Base-by-base conservation (phyloP, 768 basidiomycete species). In the Lentinula sp. region DNA sequence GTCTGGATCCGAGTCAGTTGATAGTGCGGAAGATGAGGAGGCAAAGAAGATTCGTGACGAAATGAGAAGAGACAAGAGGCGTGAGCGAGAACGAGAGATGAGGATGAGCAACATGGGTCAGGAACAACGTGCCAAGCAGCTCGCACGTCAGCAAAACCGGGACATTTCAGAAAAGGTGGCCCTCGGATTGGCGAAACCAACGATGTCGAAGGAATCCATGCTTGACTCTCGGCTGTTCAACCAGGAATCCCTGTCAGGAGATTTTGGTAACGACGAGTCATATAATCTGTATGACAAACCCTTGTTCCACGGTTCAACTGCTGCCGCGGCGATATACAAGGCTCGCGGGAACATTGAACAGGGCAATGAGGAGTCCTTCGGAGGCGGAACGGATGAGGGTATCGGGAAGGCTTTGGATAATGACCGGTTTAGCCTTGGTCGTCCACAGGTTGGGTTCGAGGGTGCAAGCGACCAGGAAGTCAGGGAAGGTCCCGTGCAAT, bases 111-210 rank as follows among this genome's bases (percentile, higher is more conserved):
- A 98, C 70, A 99, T 99, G 97, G 97, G 97, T 28, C 84, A 89
- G 33, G 97, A 98, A 74, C 93, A 95, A 70, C 83, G 97, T 15
- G 95, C 97, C 42, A 98, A 97, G 79, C 87, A 92, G 83, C 79
- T 98, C 62, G 95, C 96, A 20, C 86, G 91, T 59, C 93, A 98
- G 66, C 95, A 97, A 76, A 96, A 98, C 72, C 93, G 97, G 68
- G 97, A 98, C 73, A 98, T 99, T 51, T 99, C 97, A 2, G 97
- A 99, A 76, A 98, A 99, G 81, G 88, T 99, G 57, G 97, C 97
- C 4, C 85, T 99, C 36, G 97, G 97, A 42, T 85, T 99, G 52
- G 97, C 97, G 36, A 99, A 98, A 73, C 97, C 97, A 6, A 95
- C 95, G 0, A 69, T 91, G 63, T 93, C 94, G 41, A 99, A 99